Percentiles rank a stretch among this genome's conserved stretches.
These are phyloP conservation scores for Penicillium crustosum DNA, from an alignment of 2,329 filamentous ascomycete genomes.

Conservation along the genomic window DNA sequence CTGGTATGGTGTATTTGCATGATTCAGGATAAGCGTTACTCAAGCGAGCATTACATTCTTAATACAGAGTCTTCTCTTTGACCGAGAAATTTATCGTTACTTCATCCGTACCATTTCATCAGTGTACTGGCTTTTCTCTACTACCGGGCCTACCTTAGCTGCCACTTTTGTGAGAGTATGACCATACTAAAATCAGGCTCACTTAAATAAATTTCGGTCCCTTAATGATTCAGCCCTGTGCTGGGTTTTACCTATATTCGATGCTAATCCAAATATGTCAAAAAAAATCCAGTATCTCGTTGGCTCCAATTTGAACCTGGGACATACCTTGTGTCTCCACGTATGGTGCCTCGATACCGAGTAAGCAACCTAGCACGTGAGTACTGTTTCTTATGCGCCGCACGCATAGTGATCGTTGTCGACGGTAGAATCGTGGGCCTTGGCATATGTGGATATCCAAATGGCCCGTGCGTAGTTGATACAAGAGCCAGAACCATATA, in stretches of 20 bases:
- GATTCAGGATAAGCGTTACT: conserved; percentile 6
- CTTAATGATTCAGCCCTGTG: too few species aligned
- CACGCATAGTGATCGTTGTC: not conserved
- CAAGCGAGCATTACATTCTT: conserved; percentile 5
- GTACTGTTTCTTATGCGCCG: not conserved
- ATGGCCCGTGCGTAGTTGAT: not conserved
- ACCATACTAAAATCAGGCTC: not conserved
- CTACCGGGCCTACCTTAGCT: not conserved
- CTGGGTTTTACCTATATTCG: too few species aligned
- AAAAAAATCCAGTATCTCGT: not conserved
- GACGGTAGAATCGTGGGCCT: not conserved
- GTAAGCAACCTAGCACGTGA: not conserved
- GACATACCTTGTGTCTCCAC: not conserved
- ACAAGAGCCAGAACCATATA: too few species aligned
- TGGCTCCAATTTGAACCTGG: not conserved
- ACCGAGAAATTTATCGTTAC: not conserved
- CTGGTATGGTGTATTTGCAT: conserved; percentile 10
- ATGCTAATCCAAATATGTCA: not conserved
- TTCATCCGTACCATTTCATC: not conserved
- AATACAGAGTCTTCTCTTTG: not conserved
- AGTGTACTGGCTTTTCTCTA: not conserved
- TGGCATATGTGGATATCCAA: not conserved
- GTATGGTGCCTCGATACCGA: not conserved
- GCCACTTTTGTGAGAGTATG: not conserved
- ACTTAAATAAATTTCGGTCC: not conserved